phyloP scores from a whole-genome alignment of 257 asterid species.

The Solanum pinnatisectum region DNA sequence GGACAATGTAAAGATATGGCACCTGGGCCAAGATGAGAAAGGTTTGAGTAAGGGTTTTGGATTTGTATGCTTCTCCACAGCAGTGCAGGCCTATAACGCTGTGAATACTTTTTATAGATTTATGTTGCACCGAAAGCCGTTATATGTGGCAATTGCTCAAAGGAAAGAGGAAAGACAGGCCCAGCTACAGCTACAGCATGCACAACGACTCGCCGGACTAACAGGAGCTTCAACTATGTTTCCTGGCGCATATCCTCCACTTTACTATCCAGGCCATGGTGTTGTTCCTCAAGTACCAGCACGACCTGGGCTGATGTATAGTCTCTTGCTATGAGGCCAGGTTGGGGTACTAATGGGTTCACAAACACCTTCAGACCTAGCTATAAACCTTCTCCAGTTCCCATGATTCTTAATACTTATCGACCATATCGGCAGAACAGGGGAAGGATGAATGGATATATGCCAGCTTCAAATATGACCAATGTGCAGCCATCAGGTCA shows the following conservation, averaged over 20 bases:
- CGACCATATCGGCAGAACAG: slow-evolving; percentile 53
- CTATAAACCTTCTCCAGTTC: slow-evolving; percentile 44
- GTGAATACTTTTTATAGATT: slow-evolving; percentile 49
- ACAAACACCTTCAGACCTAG: slow-evolving; percentile 31
- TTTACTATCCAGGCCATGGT: slow-evolving; percentile 55
- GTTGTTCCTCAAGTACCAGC: slow-evolving; percentile 44
- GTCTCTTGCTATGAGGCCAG: slow-evolving; percentile 52
- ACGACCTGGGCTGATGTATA: slow-evolving; percentile 42
- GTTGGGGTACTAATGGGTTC: slow-evolving; percentile 61
- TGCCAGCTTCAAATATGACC: slow-evolving; percentile 18
- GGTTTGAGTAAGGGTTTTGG: slow-evolving; percentile 79
- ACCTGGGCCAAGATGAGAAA: slow-evolving; percentile 27
- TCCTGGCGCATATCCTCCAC: slow-evolving; percentile 57
- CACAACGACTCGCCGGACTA: slow-evolving; percentile 46
- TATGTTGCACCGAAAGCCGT: slow-evolving; percentile 61
- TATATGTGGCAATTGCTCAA: slow-evolving; percentile 78
- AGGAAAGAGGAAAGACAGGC: slow-evolving; percentile 80
- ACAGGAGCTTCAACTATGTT: slow-evolving; percentile 46
- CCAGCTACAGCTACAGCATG: slow-evolving; percentile 44
- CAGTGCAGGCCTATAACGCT: slow-evolving; percentile 52
- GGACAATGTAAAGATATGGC: slow-evolving; percentile 17
- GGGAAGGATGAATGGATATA: slow-evolving; percentile 47
- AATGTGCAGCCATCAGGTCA: slow-evolving; percentile 15
- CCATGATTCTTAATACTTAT: slow-evolving; percentile 39
- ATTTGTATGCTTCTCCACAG: slow-evolving; percentile 52